phyloP scores from a whole-genome alignment of 2,329 filamentous ascomycete genomes.

The Fusarium duplospermum region DNA sequence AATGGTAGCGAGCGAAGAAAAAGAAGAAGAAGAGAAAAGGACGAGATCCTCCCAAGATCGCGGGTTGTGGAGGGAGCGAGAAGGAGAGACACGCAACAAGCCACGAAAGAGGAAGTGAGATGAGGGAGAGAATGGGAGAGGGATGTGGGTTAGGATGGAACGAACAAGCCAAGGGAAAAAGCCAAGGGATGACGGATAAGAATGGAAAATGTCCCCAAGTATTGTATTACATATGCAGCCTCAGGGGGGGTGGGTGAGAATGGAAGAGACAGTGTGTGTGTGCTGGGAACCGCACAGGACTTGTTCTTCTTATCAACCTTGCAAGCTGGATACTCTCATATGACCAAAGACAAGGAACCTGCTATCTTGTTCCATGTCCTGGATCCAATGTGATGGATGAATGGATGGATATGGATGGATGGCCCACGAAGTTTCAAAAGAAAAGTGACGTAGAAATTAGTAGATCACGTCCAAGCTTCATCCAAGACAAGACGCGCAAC shows the following conservation, averaged over 20 bases:
- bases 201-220: neutral
- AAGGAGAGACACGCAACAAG: slow-evolving; percentile 11
- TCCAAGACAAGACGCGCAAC: neutral
- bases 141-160: neutral
- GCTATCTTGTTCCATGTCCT: neutral
- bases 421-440: neutral
- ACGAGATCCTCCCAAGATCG: neutral
- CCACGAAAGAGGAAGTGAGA: slow-evolving; percentile 11
- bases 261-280: neutral
- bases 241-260: slow-evolving; percentile 12
- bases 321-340: neutral
- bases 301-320: neutral
- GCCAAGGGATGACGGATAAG: neutral
- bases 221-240: slow-evolving; percentile 16
- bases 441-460: neutral
- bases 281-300: neutral
- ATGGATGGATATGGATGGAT: neutral
- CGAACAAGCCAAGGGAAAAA: neutral
- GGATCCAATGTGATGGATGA: neutral
- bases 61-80: slow-evolving; percentile 9
- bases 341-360: neutral
- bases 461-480: neutral
- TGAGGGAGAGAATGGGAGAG: neutral
- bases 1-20: neutral
- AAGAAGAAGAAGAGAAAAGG: neutral